These are phyloP conservation scores for Entomophthora muscae DNA, from an alignment of 371 early-diverging fungal genomes.

Conservation along the genomic window DNA sequence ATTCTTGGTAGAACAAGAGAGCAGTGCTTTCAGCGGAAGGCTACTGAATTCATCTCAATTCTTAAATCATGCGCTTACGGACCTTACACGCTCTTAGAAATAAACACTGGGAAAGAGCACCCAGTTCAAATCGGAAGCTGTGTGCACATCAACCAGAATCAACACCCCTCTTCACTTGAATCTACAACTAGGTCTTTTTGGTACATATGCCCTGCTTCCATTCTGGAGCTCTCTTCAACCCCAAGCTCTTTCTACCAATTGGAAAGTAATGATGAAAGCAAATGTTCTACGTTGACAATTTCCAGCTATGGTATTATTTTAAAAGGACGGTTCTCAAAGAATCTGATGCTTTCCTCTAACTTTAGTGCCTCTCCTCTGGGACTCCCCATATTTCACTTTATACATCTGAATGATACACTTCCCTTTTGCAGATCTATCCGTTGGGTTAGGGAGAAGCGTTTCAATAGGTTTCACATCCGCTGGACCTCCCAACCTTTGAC, in stretches of 20 bases:
- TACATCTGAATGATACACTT: background rate
- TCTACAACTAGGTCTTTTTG: background rate
- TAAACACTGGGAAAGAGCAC: background rate
- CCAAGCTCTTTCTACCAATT: background rate
- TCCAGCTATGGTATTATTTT: background rate
- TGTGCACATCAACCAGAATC: background rate
- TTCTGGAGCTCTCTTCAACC: background rate
- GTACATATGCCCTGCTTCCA: background rate
- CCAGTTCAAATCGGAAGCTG: background rate
- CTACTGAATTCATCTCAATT: background rate
- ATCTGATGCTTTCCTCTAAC: background rate
- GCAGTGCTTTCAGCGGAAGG: background rate
- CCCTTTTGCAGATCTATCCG: background rate
- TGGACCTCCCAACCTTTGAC: background rate
- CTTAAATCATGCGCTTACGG: background rate
- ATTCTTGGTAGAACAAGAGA: background rate
- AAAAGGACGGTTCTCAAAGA: background rate
- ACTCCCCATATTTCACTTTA: background rate
- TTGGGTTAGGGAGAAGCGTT: background rate
- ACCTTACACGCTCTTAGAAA: background rate
- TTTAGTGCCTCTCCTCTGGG: background rate
- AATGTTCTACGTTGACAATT: background rate
- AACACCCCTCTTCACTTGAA: background rate
- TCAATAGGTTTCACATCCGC: background rate
- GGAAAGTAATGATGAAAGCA: background rate